Conservation (phyloP, 169 alveolate genomes). For the Neospora caninum region DNA sequence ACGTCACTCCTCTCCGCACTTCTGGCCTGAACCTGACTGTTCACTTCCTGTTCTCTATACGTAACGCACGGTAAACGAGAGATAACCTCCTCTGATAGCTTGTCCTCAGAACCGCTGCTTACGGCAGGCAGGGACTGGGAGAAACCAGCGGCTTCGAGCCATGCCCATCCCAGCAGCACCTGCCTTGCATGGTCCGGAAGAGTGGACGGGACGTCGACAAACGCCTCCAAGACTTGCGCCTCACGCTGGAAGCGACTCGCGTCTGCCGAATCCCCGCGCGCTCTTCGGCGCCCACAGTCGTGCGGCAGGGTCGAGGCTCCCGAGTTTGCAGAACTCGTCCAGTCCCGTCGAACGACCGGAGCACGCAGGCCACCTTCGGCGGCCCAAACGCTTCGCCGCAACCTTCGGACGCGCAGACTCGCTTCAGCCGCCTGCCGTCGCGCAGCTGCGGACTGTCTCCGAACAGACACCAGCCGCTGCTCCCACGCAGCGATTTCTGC, state of each 20-base stretch:
- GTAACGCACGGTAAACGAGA: not conserved
- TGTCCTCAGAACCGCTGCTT: not conserved
- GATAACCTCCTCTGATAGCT: not conserved
- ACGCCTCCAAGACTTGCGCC: not conserved
- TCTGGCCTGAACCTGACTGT: not conserved
- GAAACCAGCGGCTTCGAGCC: not conserved
- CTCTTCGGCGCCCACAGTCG: not conserved
- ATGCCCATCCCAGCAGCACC: not conserved
- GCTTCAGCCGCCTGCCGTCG: not conserved
- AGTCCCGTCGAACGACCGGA: not conserved
- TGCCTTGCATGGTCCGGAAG: too few species aligned
- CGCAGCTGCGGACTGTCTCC: not conserved
- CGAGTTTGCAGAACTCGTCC: not conserved
- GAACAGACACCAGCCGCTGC: not conserved
- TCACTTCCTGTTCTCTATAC: not conserved
- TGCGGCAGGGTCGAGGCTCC: not conserved
- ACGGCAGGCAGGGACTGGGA: not conserved
- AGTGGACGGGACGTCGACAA: not conserved
- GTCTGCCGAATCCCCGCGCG: not conserved
- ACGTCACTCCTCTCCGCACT: not conserved
- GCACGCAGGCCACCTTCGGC: not conserved
- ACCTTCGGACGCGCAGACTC: not conserved
- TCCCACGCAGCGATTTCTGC: not conserved
- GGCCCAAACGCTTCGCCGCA: not conserved
- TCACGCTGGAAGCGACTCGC: not conserved